phyloP scores from a whole-genome alignment of 305 asterid species.

The Fraxinus platypoda region DNA sequence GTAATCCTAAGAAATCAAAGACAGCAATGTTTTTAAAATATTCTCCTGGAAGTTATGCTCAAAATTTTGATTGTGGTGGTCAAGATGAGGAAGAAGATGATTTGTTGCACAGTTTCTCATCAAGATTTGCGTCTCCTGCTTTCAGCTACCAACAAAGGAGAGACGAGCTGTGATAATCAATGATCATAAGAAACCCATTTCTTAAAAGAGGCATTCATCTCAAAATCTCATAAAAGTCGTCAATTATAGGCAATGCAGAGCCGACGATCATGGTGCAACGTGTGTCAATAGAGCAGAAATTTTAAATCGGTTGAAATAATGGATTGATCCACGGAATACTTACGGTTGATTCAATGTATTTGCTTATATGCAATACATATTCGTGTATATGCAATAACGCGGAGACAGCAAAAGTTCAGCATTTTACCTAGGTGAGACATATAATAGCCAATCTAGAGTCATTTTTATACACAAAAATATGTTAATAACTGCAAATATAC shows the following conservation, averaged over 20 bases:
- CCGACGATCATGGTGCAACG: neutral
- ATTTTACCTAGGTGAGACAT: neutral
- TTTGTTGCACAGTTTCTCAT: constrained; percentile 46
- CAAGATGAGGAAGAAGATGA: constrained; percentile 31
- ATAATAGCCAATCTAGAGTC: neutral
- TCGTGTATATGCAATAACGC: neutral
- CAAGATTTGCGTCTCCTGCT: constrained; percentile 48
- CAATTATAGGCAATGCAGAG: neutral
- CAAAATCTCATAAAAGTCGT: neutral
- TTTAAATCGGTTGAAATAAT: neutral
- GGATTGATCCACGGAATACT: neutral
- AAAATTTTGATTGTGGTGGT: constrained; percentile 48
- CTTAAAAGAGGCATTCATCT: neutral
- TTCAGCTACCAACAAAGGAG: constrained; percentile 35
- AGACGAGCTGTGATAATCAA: constrained; percentile 19
- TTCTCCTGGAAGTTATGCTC: constrained; percentile 64
- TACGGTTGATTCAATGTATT: neutral
- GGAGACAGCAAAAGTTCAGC: neutral
- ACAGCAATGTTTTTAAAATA: constrained; percentile 38
- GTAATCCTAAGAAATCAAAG: constrained; percentile 27
- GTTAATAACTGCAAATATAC: constrained; percentile 19
- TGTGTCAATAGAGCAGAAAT: neutral
- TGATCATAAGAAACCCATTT: neutral
- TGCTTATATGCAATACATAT: too few species aligned
- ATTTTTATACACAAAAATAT: constrained; percentile 23